Evolutionary conservation across 73 alveolate species (phyloP).

Genomic region (Paramecium octaurelia): DNA sequence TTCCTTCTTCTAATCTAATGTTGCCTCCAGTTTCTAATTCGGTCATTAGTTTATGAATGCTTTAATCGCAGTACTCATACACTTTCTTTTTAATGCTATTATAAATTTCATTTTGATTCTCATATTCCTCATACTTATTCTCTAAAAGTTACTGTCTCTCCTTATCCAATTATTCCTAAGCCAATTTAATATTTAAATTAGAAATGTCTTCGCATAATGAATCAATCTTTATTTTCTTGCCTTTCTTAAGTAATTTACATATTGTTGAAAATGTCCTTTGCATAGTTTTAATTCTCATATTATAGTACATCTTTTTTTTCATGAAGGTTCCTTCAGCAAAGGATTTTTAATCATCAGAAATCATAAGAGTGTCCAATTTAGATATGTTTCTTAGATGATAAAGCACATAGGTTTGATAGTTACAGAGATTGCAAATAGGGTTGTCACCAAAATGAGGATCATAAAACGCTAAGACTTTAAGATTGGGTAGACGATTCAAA

Average conservation of each 20-base stretch:
- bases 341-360: constrained; percentile 75
- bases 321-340: constrained; percentile 85
- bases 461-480: constrained; percentile 65
- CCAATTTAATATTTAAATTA: constrained; percentile 18
- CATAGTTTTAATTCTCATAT: constrained; percentile 84
- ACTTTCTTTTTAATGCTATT: constrained; percentile 48
- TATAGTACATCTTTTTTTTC: constrained; percentile 86
- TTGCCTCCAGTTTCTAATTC: constrained; percentile 94
- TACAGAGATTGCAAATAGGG: constrained; percentile 83
- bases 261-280: constrained; percentile 68
- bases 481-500: constrained; percentile 69
- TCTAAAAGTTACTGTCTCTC: constrained; percentile 39
- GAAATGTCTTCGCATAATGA: constrained; percentile 58
- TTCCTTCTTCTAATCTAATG: constrained; percentile 80
- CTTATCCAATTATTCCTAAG: constrained; percentile 9
- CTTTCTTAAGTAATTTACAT: constrained; percentile 62
- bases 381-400: constrained; percentile 63
- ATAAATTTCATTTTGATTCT: constrained; percentile 9
- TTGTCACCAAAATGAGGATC: constrained; percentile 88
- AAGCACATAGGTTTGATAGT: constrained; percentile 79
- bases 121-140: constrained; percentile 49
- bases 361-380: constrained; percentile 68
- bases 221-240: constrained; percentile 63
- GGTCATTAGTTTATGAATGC: constrained; percentile 68
- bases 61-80: constrained; percentile 34